Percentiles rank a stretch among this genome's conserved stretches.
phyloP scores from a whole-genome alignment of 2,329 filamentous ascomycete genomes.

The Fusarium sp. region DNA sequence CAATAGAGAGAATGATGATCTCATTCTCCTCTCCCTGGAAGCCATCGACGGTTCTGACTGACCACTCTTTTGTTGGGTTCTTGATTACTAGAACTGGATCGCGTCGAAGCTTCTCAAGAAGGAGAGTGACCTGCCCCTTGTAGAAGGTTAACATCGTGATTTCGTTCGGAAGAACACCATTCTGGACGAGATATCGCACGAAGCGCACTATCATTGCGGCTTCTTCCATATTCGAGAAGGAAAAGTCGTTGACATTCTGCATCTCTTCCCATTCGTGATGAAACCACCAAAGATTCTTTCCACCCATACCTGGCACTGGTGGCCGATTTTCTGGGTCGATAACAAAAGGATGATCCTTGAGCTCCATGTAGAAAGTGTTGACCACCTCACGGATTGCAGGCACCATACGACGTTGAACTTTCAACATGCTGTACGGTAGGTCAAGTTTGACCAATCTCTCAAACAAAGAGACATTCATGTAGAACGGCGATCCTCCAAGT shows the following conservation, averaged over 20 bases:
- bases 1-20: constrained; percentile 82
- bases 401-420: constrained; percentile 73
- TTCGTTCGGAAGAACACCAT: constrained; percentile 68
- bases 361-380: constrained; percentile 60
- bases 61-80: constrained; percentile 56
- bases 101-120: constrained; percentile 64
- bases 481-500: constrained; percentile 71
- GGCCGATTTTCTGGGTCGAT: constrained; percentile 51
- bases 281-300: constrained; percentile 58
- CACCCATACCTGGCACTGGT: constrained; percentile 61
- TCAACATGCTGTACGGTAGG: constrained; percentile 74
- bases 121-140: constrained; percentile 80
- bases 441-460: constrained; percentile 78
- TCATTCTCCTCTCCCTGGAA: constrained; percentile 95
- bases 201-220: constrained; percentile 82
- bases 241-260: constrained; percentile 69
- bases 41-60: constrained; percentile 85
- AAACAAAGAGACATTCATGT: constrained; percentile 81
- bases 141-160: constrained; percentile 92
- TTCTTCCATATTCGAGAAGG: constrained; percentile 77
- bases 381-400: constrained; percentile 61
- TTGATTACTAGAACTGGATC: constrained; percentile 46
- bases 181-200: constrained; percentile 77
- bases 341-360: constrained; percentile 62
- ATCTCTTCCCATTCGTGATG: constrained; percentile 71